Evolutionary conservation across 176 grass and related monocot species (phyloP).

Genomic region (Alloteropsis semialata): DNA sequence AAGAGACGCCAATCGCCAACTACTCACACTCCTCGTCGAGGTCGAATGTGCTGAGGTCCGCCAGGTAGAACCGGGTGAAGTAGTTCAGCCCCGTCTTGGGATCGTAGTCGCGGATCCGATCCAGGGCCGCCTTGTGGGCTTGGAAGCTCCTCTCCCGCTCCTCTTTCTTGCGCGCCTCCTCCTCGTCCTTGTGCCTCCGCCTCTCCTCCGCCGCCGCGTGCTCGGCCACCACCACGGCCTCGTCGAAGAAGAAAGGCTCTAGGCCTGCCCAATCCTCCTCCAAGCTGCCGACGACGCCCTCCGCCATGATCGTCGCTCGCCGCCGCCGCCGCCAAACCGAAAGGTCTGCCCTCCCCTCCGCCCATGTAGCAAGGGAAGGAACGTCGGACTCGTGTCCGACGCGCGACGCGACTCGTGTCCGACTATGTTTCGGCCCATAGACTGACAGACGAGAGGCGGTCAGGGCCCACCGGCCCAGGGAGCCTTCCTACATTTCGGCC

Average conservation of each 20-base stretch:
- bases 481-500: too few species aligned
- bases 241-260: background rate
- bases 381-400: too few species aligned
- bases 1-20: too few species aligned
- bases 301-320: background rate
- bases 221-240: background rate
- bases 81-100: background rate
- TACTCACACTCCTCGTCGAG: constrained; percentile 2
- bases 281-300: background rate
- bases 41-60: background rate
- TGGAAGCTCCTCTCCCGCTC: background rate
- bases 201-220: background rate
- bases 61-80: background rate
- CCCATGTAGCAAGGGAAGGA: too few species aligned
- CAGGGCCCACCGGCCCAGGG: too few species aligned
- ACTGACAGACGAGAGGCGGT: too few species aligned
- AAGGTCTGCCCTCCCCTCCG: too few species aligned
- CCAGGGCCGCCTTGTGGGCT: background rate
- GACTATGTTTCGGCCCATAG: too few species aligned
- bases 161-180: background rate
- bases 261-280: background rate
- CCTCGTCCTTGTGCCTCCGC: background rate
- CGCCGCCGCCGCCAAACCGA: background rate
- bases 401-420: too few species aligned
- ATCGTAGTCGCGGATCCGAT: background rate